These are phyloP conservation scores for Elaeagnus macrophylla DNA, from an alignment of 306 rosid genomes.

Conservation along the genomic window DNA sequence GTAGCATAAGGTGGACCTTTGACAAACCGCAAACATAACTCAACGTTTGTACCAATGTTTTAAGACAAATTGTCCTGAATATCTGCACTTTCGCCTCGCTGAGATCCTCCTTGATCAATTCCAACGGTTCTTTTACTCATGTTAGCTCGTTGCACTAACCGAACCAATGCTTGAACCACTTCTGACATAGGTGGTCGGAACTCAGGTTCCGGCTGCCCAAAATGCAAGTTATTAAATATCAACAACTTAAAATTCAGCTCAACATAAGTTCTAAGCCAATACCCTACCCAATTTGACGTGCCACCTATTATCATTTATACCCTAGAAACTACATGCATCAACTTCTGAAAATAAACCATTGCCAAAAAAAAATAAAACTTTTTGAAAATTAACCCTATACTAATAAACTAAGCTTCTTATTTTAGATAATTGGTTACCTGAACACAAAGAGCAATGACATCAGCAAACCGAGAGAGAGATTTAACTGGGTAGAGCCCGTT, in stretches of 20 bases:
- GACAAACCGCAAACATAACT: conserved; percentile 18
- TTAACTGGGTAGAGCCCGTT: conserved; percentile 89
- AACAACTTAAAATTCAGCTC: conserved; percentile 9
- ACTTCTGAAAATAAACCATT: no score
- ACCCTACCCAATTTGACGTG: background rate
- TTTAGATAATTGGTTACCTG: conserved; percentile 51
- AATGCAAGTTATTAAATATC: conserved; percentile 1
- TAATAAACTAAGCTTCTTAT: background rate
- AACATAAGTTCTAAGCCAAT: background rate
- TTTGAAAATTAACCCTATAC: background rate
- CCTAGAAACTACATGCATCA: background rate
- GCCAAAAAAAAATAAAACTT: no score
- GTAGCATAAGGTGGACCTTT: conserved; percentile 10
- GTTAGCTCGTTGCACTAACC: conserved; percentile 87
- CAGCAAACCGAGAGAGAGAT: conserved; percentile 95
- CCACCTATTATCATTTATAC: background rate
- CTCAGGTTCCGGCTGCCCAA: conserved; percentile 86
- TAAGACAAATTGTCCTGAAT: conserved; percentile 34
- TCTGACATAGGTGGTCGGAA: conserved; percentile 99
- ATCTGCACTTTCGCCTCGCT: conserved; percentile 38
- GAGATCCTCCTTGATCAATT: conserved; percentile 59
- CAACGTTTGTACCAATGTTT: conserved; percentile 15
- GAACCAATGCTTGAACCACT: conserved; percentile 86
- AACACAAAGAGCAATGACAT: conserved; percentile 89
- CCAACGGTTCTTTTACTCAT: conserved; percentile 94